Percentiles rank a stretch among this genome's conserved stretches.
Evolutionary conservation across 2,329 filamentous ascomycete species (phyloP).

Genomic region (Alternaria solani): DNA sequence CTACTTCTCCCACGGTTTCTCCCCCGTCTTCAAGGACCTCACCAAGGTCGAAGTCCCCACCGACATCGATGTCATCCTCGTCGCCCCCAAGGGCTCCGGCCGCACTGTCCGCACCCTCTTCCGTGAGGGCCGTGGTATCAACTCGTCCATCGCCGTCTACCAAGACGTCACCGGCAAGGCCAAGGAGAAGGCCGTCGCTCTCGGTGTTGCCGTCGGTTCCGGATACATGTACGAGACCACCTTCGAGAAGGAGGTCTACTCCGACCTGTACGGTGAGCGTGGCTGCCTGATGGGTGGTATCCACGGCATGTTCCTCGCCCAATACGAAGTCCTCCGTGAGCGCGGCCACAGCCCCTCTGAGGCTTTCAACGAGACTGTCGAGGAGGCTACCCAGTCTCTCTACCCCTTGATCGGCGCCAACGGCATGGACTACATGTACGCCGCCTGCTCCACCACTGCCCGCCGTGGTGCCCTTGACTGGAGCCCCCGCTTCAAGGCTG

Average conservation of each 20-base stretch:
- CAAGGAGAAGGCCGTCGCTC: conserved; percentile 95
- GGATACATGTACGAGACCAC: conserved; percentile 99
- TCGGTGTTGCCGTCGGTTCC: conserved; percentile 95
- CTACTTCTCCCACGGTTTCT: conserved; percentile 99
- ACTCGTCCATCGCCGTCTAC: conserved; percentile 98
- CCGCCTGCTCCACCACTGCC: conserved; percentile 98
- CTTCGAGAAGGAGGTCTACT: conserved; percentile 99
- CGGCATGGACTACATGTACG: conserved; percentile 99
- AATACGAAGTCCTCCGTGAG: conserved; percentile 99
- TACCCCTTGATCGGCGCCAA: conserved; percentile 97
- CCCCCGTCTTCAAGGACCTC: conserved; percentile 98
- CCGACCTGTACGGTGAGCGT: conserved; percentile 99
- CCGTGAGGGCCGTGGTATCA: conserved; percentile 99
- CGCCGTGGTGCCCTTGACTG: conserved; percentile 99
- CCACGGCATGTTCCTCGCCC: conserved; percentile 99
- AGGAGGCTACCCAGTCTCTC: conserved; percentile 97
- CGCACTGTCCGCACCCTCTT: conserved; percentile 98
- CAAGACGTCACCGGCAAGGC: conserved; percentile 98
- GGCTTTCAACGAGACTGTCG: conserved; percentile 99
- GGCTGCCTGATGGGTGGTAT: conserved; percentile 99
- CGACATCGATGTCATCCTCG: conserved; percentile 98
- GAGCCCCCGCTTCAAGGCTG: conserved; percentile 96
- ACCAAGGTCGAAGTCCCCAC: conserved; percentile 97
- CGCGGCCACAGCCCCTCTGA: conserved; percentile 96
- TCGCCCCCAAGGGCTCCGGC: conserved; percentile 98